Conservation (phyloP, 495 filamentous ascomycete genomes). For the Trichoderma reesei region DNA sequence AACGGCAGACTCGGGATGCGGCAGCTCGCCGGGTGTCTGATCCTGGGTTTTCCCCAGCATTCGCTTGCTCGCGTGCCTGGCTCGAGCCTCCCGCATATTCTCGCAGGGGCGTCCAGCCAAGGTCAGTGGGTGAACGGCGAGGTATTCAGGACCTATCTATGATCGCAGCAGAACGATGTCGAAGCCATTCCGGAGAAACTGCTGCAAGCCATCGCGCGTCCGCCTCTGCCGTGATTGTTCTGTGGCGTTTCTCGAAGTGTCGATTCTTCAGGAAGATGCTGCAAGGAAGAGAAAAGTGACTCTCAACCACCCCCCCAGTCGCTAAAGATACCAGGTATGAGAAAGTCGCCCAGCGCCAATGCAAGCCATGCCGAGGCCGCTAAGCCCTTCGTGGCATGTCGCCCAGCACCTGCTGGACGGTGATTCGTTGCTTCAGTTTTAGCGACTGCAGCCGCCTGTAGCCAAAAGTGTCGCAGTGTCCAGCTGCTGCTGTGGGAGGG, state of each 20-base stretch:
- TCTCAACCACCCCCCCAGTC: too few relatives aligned
- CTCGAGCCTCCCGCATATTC: background rate
- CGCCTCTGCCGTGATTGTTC: too few relatives aligned
- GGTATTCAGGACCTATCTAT: too few relatives aligned
- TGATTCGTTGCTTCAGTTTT: background rate
- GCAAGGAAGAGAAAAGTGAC: too few relatives aligned
- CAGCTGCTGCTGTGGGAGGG: background rate
- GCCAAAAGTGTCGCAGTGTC: background rate
- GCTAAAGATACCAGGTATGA: too few relatives aligned
- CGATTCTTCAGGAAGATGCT: too few relatives aligned
- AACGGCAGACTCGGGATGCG: background rate
- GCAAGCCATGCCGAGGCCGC: slow-evolving; percentile 5
- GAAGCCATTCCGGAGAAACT: too few relatives aligned
- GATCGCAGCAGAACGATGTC: too few relatives aligned
- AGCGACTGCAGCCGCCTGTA: background rate
- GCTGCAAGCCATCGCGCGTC: too few relatives aligned
- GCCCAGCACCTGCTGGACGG: background rate
- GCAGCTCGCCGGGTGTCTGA: background rate
- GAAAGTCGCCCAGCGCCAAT: background rate
- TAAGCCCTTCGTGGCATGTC: background rate
- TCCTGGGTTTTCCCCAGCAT: background rate
- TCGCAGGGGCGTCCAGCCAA: background rate
- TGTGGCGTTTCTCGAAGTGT: too few relatives aligned
- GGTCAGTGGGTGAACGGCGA: too few relatives aligned
- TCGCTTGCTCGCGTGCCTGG: background rate